These are phyloP conservation scores for Ilex asprella DNA, from an alignment of 257 asterid genomes.

Conservation along the genomic window DNA sequence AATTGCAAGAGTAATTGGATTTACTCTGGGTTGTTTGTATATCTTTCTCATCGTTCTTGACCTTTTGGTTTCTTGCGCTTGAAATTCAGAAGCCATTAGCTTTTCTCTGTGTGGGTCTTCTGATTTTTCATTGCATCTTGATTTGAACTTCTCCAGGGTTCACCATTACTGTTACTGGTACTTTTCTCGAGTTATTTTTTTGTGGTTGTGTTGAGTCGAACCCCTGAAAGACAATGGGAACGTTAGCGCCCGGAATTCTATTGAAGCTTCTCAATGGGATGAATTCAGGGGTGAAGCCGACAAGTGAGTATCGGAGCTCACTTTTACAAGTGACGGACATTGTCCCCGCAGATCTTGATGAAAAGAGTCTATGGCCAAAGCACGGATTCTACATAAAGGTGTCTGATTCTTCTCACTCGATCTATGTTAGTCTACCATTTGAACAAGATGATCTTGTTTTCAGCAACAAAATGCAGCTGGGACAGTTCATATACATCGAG, in stretches of 20 bases:
- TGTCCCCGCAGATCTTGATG: constrained; percentile 90
- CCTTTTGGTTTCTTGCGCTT: no score
- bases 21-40: no score
- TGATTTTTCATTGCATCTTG: no score
- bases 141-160: no score
- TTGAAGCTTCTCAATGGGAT: constrained; percentile 67
- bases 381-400: constrained; percentile 81
- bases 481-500: constrained; percentile 81
- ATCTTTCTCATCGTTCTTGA: no score
- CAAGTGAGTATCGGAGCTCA: constrained; percentile 79
- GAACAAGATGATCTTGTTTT: constrained; percentile 89
- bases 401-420: constrained; percentile 84
- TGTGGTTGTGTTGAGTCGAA: background rate
- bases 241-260: constrained; percentile 79
- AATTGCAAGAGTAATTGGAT: no score
- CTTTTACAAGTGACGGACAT: constrained; percentile 82
- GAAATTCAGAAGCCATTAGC: no score
- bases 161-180: no score
- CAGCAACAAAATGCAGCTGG: constrained; percentile 84
- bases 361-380: constrained; percentile 67
- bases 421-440: constrained; percentile 66
- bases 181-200: background rate
- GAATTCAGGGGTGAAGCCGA: constrained; percentile 71
- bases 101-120: no score
- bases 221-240: constrained; percentile 38